Evolutionary conservation across 441 rosid species (phyloP).

Genomic region (Adansonia rubrostipa): DNA sequence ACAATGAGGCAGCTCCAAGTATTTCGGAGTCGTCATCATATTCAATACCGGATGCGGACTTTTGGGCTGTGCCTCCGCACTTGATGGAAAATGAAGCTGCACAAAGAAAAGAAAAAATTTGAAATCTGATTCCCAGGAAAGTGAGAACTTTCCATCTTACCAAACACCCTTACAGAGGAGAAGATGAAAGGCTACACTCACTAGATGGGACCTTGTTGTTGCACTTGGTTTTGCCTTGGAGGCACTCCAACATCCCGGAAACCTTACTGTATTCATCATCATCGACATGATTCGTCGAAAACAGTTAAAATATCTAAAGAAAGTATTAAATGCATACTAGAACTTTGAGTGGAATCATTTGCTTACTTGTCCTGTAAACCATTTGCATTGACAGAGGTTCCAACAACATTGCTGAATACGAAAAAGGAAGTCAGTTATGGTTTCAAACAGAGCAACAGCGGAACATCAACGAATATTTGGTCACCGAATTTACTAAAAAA

Average conservation of each 20-base stretch:
- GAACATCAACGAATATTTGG: neutral
- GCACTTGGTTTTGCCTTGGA: conserved; percentile 42
- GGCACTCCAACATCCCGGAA: conserved; percentile 49
- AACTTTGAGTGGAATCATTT: neutral
- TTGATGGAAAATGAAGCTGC: conserved; percentile 64
- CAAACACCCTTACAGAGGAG: neutral
- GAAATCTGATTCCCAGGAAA: too few relatives aligned
- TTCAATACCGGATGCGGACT: conserved; percentile 34
- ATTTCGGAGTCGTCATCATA: conserved; percentile 42
- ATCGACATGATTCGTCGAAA: neutral
- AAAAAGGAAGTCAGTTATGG: conserved; percentile 15
- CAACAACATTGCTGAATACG: conserved; percentile 48
- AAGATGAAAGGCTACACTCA: conserved; percentile 36
- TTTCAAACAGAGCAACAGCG: neutral
- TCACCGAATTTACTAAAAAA: neutral
- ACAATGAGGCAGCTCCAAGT: conserved; percentile 43
- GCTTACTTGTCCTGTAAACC: conserved; percentile 38
- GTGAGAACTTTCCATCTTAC: too few relatives aligned
- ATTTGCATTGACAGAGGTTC: conserved; percentile 49
- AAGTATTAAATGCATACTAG: neutral
- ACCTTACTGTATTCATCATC: conserved; percentile 43
- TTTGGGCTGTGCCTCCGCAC: conserved; percentile 56
- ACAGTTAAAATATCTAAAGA: neutral
- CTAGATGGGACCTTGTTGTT: conserved; percentile 42
- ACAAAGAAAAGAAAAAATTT: neutral